These are phyloP conservation scores for Volutella citrinella DNA, from an alignment of 2,329 filamentous ascomycete genomes.

Conservation along the genomic window DNA sequence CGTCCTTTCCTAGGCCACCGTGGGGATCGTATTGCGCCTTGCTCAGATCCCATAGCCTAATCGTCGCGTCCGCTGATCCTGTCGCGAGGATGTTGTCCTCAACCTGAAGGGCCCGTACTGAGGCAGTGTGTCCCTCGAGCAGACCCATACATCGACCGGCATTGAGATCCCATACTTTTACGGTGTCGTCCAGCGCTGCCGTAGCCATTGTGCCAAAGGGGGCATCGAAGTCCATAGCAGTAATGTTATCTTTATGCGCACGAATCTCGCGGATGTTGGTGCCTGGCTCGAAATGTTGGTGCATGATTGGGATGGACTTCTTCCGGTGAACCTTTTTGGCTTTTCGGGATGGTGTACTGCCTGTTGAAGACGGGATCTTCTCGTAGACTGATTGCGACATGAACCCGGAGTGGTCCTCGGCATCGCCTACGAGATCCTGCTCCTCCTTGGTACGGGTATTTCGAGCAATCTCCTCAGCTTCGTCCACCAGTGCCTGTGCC, in stretches of 20 bases:
- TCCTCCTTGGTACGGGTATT: slow-evolving; percentile 51
- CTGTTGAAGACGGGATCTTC: slow-evolving; percentile 66
- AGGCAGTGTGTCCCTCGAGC: slow-evolving; percentile 91
- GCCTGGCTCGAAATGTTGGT: slow-evolving; percentile 91
- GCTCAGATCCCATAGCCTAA: slow-evolving; percentile 91
- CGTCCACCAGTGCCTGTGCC: slow-evolving; percentile 56
- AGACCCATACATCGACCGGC: slow-evolving; percentile 87
- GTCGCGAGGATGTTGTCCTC: slow-evolving; percentile 95
- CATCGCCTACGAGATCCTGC: slow-evolving; percentile 50
- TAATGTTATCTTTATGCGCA: slow-evolving; percentile 84
- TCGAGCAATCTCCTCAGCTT: slow-evolving; percentile 54
- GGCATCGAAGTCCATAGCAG: slow-evolving; percentile 92
- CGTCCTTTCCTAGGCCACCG: slow-evolving; percentile 58
- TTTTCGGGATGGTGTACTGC: slow-evolving; percentile 47
- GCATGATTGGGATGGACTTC: slow-evolving; percentile 89
- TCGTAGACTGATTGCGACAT: slow-evolving; percentile 99
- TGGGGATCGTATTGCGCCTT: slow-evolving; percentile 79
- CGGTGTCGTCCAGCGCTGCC: slow-evolving; percentile 86
- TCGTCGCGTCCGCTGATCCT: slow-evolving; percentile 90
- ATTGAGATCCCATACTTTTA: slow-evolving; percentile 95
- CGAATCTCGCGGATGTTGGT: slow-evolving; percentile 84
- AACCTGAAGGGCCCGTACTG: slow-evolving; percentile 87
- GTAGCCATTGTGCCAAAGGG: slow-evolving; percentile 95
- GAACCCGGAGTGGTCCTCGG: slow-evolving; percentile 54
- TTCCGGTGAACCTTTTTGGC: slow-evolving; percentile 57